These are phyloP conservation scores for Colletotrichum kahawae DNA, from an alignment of 2,329 filamentous ascomycete species.

Conservation along the genomic window DNA sequence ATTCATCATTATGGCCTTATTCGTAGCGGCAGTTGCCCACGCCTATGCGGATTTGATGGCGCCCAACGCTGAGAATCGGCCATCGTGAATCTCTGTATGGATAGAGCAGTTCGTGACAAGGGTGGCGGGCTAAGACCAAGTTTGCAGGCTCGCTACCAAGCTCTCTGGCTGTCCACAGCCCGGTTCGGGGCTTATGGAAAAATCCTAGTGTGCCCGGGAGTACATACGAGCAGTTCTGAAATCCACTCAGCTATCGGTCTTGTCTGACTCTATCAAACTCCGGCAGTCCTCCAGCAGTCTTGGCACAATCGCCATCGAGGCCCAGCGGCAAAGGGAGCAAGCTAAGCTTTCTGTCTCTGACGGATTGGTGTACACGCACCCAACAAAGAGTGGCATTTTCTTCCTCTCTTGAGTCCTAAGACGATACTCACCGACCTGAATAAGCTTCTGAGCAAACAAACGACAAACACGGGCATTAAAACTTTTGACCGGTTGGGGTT, in stretches of 20 bases:
- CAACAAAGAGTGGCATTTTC: background rate
- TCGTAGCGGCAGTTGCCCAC: background rate
- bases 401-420: background rate
- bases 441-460: background rate
- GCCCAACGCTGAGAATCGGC: background rate
- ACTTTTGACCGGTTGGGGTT: background rate
- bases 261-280: background rate
- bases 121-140: background rate
- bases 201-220: background rate
- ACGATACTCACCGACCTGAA: background rate
- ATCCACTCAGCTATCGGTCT: background rate
- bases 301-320: background rate
- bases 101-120: background rate
- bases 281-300: background rate
- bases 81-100: background rate
- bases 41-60: background rate
- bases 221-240: background rate
- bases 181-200: background rate
- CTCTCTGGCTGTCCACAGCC: background rate
- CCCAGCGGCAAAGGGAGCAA: background rate
- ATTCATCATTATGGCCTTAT: constrained; percentile 1
- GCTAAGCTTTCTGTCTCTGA: background rate
- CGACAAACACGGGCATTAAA: background rate
- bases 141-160: constrained; percentile 7
- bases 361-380: background rate